Base-by-base conservation (phyloP, 768 basidiomycete species). In the Mycena vulgaris region DNA sequence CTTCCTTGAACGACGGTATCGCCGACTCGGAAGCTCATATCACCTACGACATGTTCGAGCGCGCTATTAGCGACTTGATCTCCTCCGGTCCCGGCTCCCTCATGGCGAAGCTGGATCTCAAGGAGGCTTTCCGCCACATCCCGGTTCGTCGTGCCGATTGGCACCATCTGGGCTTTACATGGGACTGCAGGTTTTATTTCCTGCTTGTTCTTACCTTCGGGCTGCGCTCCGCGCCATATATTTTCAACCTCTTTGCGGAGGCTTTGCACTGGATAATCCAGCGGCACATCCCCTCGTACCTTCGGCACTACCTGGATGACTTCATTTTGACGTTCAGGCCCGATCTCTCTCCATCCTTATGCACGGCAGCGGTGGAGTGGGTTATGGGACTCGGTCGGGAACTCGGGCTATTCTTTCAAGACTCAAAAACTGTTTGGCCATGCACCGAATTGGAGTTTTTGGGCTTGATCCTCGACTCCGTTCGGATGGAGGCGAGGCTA, bases 111-210 rank as follows among this genome's bases (percentile, higher is more conserved):
- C 17, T 42, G 42, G 42, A 42, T 16, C 42, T 70, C 2, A 84
- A 83, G 63, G 76, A 79, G 11, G 83, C 81, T 0, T 84, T 83
- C 65, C 74, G 76, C 21, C 83, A 83, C 49, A 79, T 83, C 37
- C 81, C 80, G 0, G 75, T 84, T 5, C 71, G 73, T 5, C 53
- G 66, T 0, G 61, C 53, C 0, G 81, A 84, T 63, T 80, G 78
- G 78, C 78, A 74, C 47, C 77, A 78, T 13, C 71, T 84, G 6
- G 80, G 83, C 8, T 80, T 79, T 49, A 55, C 72, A 27, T 83
- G 82, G 81, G 49, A 71, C 0, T 62, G 56, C 13, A 25, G 58
- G 31, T 74, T 78, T 56, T 84, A 79, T 63, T 77, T 78, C 42
- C 71, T 74, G 33, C 51, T 81, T 13, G 78, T 82, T 3, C 73